Evolutionary conservation across 2,329 filamentous ascomycete genomes (phyloP).

Genomic region (Trichoderma oligosporum): DNA sequence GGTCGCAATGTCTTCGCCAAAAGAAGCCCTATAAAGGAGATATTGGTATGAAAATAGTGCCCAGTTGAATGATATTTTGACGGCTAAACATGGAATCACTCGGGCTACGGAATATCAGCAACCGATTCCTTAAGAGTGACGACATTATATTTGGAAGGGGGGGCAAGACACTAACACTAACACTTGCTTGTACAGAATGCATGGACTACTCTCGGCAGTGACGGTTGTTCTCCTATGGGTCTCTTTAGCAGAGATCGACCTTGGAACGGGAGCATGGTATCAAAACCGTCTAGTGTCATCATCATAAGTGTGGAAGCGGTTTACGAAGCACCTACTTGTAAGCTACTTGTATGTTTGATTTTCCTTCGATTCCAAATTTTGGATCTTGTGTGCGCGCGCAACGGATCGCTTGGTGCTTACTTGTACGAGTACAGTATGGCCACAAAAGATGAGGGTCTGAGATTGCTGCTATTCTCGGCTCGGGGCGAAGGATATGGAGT

Average conservation of each 20-base stretch:
- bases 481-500: background rate
- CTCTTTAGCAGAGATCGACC: background rate
- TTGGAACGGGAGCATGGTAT: background rate
- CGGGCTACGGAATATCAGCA: background rate
- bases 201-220: background rate
- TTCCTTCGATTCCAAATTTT: slow-evolving; percentile 1
- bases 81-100: background rate
- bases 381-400: slow-evolving; percentile 7
- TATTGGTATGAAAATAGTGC: no score
- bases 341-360: no score
- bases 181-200: no score
- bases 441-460: background rate
- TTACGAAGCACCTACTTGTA: no score
- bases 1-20: no score
- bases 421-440: no score
- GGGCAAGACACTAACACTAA: no score
- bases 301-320: background rate
- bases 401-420: slow-evolving; percentile 15
- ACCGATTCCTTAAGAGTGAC: slow-evolving; percentile 13
- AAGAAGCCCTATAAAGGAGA: no score
- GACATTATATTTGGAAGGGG: background rate
- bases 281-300: background rate
- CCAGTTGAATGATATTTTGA: background rate
- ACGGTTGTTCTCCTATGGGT: background rate
- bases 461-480: slow-evolving; percentile 17